Evolutionary conservation across 805 yeast genomes (phyloP), one percentile per base, ranked within the genome.

Genomic region (Saccharomycopsis oosterbeekiorum): DNA sequence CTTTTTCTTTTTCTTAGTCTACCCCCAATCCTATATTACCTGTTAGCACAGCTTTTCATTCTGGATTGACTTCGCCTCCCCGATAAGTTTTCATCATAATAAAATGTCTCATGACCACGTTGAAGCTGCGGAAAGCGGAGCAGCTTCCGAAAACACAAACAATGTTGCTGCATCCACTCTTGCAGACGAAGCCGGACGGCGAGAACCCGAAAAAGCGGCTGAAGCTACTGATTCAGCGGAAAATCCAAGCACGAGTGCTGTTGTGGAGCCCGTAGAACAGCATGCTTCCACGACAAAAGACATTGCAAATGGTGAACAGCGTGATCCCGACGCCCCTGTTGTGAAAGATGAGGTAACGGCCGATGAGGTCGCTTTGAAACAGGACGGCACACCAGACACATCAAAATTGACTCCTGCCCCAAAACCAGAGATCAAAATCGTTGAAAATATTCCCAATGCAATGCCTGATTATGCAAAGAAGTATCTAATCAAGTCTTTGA

Each of bases 401-500:
- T 56, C 64, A 29, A 29, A 60, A 12, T 69, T 74, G 71, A 73
- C 68, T 14, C 90, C 94, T 1, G 93, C 92, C 2, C 92, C 94
- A 12, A 80, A 82, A 62, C 94, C 94, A 0, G 91, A 86, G 69
- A 90, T 92, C 0, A 91, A 86, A 68, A 80, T 85, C 85, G 69
- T 81, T 68, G 84, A 85, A 66, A 75, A 87, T 26, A 89, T 93
- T 1, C 76, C 67, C 12, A 69, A 77, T 65, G 93, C 96, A 17
- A 75, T 88, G 67, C 93, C 94, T 29, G 78, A 80, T 58, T 97
- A 94, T 73, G 98, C 94, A 74, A 80, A 82, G 67, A 87, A 86
- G 69, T 92, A 86, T 69, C 89, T 93, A 1, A 67, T 82, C 19
- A 87, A 89, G 65, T 82, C 92, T 1, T 79, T 94, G 58, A 89